Percentiles rank a stretch among this genome's conserved stretches.
Conservation (phyloP, 2,329 filamentous ascomycete genomes). For the Phialophora macrospora region DNA sequence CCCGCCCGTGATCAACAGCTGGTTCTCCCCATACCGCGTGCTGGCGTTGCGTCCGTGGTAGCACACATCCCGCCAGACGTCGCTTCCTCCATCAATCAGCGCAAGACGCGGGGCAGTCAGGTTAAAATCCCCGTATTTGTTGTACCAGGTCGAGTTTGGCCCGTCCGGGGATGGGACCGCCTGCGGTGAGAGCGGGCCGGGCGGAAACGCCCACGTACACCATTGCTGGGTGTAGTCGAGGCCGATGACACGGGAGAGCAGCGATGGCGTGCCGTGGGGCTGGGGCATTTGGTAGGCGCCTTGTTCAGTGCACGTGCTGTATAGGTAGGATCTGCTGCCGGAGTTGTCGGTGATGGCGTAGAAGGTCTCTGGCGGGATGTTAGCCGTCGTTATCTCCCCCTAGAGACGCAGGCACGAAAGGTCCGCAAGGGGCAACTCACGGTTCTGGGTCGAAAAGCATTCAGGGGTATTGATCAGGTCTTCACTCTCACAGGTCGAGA, state of each 20-base stretch:
- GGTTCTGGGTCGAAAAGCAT: conserved; percentile 55
- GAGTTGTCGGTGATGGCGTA: conserved; percentile 53
- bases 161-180: conserved; percentile 44
- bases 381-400: background rate
- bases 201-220: conserved; percentile 60
- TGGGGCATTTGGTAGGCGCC: conserved; percentile 58
- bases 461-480: conserved; percentile 44
- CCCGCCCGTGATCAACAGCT: conserved; percentile 56
- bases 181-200: conserved; percentile 44
- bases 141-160: conserved; percentile 52
- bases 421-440: conserved; percentile 16
- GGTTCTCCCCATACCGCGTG: conserved; percentile 52
- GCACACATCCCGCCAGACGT: conserved; percentile 60
- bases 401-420: background rate
- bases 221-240: conserved; percentile 60
- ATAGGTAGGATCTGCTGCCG: conserved; percentile 54
- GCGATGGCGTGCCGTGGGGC: conserved; percentile 44
- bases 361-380: conserved; percentile 42
- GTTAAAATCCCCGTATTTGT: conserved; percentile 56
- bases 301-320: conserved; percentile 55
- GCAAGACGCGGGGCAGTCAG: conserved; percentile 55
- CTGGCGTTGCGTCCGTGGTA: conserved; percentile 56
- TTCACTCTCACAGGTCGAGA: conserved; percentile 51
- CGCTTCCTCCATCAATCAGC: conserved; percentile 58
- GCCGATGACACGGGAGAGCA: conserved; percentile 56